A percentile compares a stretch with the other conserved stretches of the same genome.
These are phyloP conservation scores for Astragalus glycyphyllos DNA, from an alignment of 306 rosid species.

Conservation along the genomic window DNA sequence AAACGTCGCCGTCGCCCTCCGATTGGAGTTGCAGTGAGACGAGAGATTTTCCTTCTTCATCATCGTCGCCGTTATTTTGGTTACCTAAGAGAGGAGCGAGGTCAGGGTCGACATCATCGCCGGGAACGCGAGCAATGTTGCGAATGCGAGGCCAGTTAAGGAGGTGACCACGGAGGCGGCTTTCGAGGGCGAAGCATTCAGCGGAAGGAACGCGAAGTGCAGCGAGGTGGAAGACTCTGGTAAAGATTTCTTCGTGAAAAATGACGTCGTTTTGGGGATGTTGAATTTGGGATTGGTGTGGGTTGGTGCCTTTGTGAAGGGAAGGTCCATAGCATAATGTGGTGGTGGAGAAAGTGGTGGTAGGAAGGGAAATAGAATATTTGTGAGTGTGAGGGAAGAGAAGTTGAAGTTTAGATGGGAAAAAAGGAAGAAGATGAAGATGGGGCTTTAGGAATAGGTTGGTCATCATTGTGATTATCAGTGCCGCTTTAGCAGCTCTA, in stretches of 20 bases:
- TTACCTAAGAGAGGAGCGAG: constrained; percentile 47
- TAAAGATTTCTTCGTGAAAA: constrained; percentile 59
- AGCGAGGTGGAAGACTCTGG: constrained; percentile 64
- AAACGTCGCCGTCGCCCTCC: constrained; percentile 61
- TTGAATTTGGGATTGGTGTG: constrained; percentile 43
- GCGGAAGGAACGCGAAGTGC: constrained; percentile 85
- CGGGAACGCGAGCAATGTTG: constrained; percentile 87
- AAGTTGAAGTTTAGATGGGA: constrained; percentile 23
- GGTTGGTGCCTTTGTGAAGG: constrained; percentile 61
- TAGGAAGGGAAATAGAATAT: constrained; percentile 14
- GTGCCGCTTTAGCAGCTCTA: background rate
- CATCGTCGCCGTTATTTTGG: background rate
- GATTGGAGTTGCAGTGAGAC: constrained; percentile 61
- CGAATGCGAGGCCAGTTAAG: constrained; percentile 95
- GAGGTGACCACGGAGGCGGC: constrained; percentile 86
- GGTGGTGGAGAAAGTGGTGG: constrained; percentile 40
- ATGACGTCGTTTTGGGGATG: constrained; percentile 32
- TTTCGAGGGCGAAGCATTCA: constrained; percentile 75
- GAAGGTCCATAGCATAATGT: constrained; percentile 75
- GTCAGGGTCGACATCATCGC: constrained; percentile 69
- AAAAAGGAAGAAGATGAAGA: constrained; percentile 5
- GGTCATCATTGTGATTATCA: constrained; percentile 14
- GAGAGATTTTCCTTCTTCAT: constrained; percentile 23
- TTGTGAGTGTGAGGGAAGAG: constrained; percentile 5
- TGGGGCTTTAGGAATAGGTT: constrained; percentile 30